Percentiles rank a stretch among this genome's conserved stretches.
Conservation (phyloP, 2,329 filamentous ascomycete genomes). For the Penicillium palitans region DNA sequence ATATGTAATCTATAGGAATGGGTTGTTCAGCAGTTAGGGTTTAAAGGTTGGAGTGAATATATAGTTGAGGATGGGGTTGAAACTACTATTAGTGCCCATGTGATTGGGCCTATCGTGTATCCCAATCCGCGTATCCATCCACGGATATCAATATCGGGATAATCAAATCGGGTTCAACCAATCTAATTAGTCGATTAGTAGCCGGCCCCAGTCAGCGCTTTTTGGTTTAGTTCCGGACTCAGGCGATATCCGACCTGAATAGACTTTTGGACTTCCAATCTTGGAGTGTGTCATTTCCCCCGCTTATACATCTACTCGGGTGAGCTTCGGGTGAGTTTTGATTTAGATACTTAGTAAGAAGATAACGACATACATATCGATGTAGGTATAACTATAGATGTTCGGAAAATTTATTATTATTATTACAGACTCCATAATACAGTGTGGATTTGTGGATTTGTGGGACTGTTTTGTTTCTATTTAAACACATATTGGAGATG, state of each 20-base stretch:
- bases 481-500: neutral
- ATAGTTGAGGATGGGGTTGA: neutral
- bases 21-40: neutral
- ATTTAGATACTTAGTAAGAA: neutral
- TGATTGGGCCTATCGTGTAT: constrained; percentile 19
- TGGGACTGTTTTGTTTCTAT: constrained; percentile 3
- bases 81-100: neutral
- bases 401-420: neutral
- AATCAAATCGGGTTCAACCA: constrained; percentile 1
- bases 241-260: constrained; percentile 20
- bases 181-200: neutral
- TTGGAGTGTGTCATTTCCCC: neutral
- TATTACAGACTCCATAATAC: neutral
- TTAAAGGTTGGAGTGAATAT: neutral
- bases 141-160: constrained; percentile 11
- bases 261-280: neutral
- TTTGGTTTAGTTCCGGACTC: constrained; percentile 3
- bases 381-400: no score
- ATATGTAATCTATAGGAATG: no score
- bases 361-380: neutral
- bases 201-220: neutral
- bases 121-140: neutral
- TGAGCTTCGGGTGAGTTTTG: neutral
- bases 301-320: neutral
- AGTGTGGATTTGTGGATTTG: neutral